Evolutionary conservation across 2,329 filamentous ascomycete species (phyloP).

Genomic region (Trichophyton simii): DNA sequence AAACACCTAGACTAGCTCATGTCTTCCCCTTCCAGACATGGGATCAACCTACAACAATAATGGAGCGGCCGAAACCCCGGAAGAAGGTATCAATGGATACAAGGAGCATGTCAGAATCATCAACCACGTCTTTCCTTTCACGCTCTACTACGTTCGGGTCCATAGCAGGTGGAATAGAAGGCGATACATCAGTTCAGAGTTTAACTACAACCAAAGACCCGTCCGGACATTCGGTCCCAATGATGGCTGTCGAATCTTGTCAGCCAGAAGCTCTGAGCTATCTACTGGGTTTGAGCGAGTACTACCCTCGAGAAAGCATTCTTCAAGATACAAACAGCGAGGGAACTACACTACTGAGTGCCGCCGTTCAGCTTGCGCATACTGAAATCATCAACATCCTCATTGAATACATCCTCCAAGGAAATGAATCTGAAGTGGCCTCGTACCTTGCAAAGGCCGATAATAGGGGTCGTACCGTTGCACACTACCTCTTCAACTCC

Average conservation of each 20-base stretch:
- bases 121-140: constrained; percentile 71
- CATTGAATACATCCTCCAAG: constrained; percentile 55
- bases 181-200: constrained; percentile 69
- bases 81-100: constrained; percentile 86
- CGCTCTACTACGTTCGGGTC: constrained; percentile 67
- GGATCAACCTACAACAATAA: constrained; percentile 26
- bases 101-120: constrained; percentile 75
- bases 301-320: constrained; percentile 58
- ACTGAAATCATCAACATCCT: constrained; percentile 61
- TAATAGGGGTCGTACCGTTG: constrained; percentile 71
- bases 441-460: constrained; percentile 67
- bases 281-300: constrained; percentile 61
- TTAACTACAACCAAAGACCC: constrained; percentile 45
- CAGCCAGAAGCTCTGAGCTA: constrained; percentile 64
- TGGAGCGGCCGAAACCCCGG: constrained; percentile 36
- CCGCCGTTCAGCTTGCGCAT: constrained; percentile 76
- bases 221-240: constrained; percentile 69
- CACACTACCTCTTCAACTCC: constrained; percentile 92
- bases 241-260: constrained; percentile 70
- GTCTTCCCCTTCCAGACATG: constrained; percentile 81
- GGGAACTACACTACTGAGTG: constrained; percentile 76
- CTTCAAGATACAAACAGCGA: constrained; percentile 80
- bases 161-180: constrained; percentile 59
- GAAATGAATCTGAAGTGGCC: constrained; percentile 43
- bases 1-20: constrained; percentile 49